Evolutionary conservation across 2,329 filamentous ascomycete species (phyloP), one percentile per base, ranked within the genome.

Genomic region (Celoporthe dispersa): DNA sequence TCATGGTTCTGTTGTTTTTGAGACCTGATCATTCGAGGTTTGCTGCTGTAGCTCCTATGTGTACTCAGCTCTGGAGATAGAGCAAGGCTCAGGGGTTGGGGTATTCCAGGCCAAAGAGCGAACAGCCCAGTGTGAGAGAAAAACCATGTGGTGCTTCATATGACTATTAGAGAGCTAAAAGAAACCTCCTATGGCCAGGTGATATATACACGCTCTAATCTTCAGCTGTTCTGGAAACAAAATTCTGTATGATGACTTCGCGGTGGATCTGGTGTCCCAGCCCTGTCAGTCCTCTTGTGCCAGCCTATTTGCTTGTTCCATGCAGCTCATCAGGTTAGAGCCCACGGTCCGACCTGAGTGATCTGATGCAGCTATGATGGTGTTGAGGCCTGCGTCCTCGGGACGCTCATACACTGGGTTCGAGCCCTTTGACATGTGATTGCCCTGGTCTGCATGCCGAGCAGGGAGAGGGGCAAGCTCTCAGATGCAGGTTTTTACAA

Each of bases 11-110:
- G n/a, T 39, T 63, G 28, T 33, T 37, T 57, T 33, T 25, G n/a
- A 16, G 51, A n/a, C 41, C 37, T 28, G 37, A 37, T 55, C 25
- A 66, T 37, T 35, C 62, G 65, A 51, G 33, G 25, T 57, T 35
- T 12, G 55, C 53, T 41, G 37, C 69, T 65, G 69, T 66, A 68
- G 51, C 66, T 63, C 59, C 44, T 16, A 64, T 71, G 66, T 62
- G 65, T 16, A 41, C 7, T 8, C 19, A 44, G 19, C 19, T n/a
- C 22, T 67, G 39, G 41, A 55, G 35, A 64, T 51, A 62, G 68
- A 61, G 35, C 39, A 62, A 55, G 61, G 44, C 66, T 64, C 69
- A 70, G 57, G 66, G 59, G 41, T 48, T 35, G 33, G 61, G 65
- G 39, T 62, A 39, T 51, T 33, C 51, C 62, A 66, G 65, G 44